phyloP scores from a whole-genome alignment of 2,329 filamentous ascomycete genomes.

The Rhexocercosporidium sp. region DNA sequence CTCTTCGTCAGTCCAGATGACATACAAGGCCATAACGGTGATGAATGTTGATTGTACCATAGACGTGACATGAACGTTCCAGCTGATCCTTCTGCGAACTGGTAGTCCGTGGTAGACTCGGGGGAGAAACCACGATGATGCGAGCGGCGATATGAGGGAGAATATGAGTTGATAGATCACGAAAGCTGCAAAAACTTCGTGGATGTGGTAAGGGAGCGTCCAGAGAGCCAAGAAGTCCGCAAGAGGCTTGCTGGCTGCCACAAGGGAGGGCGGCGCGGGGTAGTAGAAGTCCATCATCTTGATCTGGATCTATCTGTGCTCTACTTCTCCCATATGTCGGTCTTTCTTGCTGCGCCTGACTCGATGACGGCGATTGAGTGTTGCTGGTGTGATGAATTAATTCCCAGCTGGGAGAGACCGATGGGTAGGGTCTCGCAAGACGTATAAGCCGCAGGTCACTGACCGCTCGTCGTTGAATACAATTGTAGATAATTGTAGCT shows the following conservation, averaged over 20 bases:
- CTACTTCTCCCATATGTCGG: too few species aligned
- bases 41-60: conserved; percentile 11
- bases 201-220: not conserved
- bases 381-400: too few species aligned
- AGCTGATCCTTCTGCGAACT: not conserved
- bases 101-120: not conserved
- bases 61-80: conserved; percentile 9
- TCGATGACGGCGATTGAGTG: too few species aligned
- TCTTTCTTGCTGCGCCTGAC: too few species aligned
- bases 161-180: conserved; percentile 1
- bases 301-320: not conserved
- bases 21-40: conserved; percentile 1
- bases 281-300: not conserved
- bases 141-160: not conserved
- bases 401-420: too few species aligned
- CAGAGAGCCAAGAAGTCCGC: not conserved
- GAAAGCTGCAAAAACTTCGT: not conserved
- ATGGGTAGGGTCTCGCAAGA: too few species aligned
- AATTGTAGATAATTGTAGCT: too few species aligned
- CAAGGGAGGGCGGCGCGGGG: not conserved
- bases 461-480: too few species aligned
- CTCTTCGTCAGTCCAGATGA: conserved; percentile 8
- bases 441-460: too few species aligned
- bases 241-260: not conserved
- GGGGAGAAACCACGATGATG: not conserved